phyloP scores from a whole-genome alignment of 208 protist species.

The Borovskyia barvae region DNA sequence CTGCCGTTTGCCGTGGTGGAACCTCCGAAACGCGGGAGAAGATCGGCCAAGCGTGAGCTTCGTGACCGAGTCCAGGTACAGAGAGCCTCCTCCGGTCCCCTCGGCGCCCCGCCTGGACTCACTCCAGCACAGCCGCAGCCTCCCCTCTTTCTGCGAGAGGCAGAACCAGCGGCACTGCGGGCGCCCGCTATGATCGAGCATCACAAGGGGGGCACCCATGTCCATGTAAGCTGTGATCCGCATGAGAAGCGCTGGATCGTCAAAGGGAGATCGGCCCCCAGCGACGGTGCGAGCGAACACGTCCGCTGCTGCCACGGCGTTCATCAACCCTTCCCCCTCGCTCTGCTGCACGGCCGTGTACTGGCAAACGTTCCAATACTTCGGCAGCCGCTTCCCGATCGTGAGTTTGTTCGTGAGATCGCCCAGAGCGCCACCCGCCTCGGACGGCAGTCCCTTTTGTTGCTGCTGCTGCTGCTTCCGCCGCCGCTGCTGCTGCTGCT shows the following conservation, averaged over 20 bases:
- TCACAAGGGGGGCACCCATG: slow-evolving; percentile 54
- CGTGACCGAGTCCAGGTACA: slow-evolving; percentile 44
- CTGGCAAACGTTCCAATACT: slow-evolving; percentile 31
- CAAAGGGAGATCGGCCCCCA: slow-evolving; percentile 55
- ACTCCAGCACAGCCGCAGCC: slow-evolving; percentile 50
- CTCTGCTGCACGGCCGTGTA: not conserved
- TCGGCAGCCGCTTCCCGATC: slow-evolving; percentile 14
- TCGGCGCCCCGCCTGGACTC: slow-evolving; percentile 4
- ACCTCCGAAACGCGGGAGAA: slow-evolving; percentile 29
- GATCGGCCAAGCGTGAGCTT: slow-evolving; percentile 56
- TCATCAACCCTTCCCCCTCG: not conserved
- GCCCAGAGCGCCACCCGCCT: not conserved
- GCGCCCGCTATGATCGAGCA: slow-evolving; percentile 42
- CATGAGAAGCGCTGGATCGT: slow-evolving; percentile 48
- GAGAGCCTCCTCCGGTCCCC: slow-evolving; percentile 23
- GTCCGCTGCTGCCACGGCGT: not conserved
- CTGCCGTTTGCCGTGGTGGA: not conserved
- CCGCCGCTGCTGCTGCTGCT: not conserved
- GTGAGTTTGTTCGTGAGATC: slow-evolving; percentile 12
- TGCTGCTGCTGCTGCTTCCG: not conserved
- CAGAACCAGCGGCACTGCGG: slow-evolving; percentile 55
- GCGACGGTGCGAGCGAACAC: not conserved
- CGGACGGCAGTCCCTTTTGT: not conserved
- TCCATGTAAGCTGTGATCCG: slow-evolving; percentile 59
- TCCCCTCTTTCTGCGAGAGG: slow-evolving; percentile 27